Evolutionary conservation across 306 rosid genomes (phyloP).

Genomic region (Ammopiptanthus mongolicus): DNA sequence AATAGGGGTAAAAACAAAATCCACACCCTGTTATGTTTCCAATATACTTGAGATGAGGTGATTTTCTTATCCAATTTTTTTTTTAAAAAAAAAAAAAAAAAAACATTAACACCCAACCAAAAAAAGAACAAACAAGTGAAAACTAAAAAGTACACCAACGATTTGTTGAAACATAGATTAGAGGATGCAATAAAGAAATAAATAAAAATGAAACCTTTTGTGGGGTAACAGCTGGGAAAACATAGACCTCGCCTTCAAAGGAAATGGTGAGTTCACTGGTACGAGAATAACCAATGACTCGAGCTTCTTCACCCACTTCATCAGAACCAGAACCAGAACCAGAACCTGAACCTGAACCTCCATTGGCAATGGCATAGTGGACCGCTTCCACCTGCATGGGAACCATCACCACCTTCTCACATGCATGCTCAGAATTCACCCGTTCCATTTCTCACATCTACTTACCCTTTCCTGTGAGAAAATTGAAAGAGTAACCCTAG

Average conservation of each 20-base stretch:
- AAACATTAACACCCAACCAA: not conserved
- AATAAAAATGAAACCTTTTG: slow-evolving; percentile 42
- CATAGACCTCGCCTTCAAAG: slow-evolving; percentile 70
- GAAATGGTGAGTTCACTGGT: slow-evolving; percentile 69
- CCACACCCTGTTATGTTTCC: not conserved
- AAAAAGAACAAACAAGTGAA: not conserved
- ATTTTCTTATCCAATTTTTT: not conserved
- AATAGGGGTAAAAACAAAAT: not conserved
- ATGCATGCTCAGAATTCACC: slow-evolving; percentile 26
- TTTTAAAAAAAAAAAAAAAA: not conserved
- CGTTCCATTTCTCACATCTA: slow-evolving; percentile 35
- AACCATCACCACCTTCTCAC: not conserved
- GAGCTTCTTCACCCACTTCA: slow-evolving; percentile 18
- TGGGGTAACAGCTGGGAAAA: slow-evolving; percentile 67
- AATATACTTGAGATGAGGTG: not conserved
- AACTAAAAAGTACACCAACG: not conserved
- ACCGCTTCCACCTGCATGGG: slow-evolving; percentile 31
- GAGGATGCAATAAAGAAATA: not conserved
- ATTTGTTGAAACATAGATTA: not conserved
- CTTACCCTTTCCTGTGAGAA: not conserved
- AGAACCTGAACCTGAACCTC: not conserved
- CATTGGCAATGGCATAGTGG: slow-evolving; percentile 26
- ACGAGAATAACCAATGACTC: slow-evolving; percentile 22
- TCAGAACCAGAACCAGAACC: not conserved
- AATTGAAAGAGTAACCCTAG: slow-evolving; percentile 17